Conservation (phyloP, 1,284 basidiomycete genomes). For the Coniophora puteana region DNA sequence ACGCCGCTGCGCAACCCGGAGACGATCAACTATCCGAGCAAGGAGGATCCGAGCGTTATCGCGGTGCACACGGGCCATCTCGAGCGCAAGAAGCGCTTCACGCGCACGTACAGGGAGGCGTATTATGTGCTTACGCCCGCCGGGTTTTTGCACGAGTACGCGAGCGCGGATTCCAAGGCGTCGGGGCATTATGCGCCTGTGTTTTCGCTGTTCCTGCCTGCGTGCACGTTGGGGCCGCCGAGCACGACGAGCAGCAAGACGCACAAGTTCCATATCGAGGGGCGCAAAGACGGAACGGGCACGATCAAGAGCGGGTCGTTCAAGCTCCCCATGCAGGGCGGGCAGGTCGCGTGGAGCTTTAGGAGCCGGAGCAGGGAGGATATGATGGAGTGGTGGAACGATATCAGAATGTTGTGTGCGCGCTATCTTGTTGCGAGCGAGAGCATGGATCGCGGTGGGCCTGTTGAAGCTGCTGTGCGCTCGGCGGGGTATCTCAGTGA, state of each 20-base stretch:
- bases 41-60: conserved; percentile 88
- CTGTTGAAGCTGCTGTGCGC: conserved; percentile 90
- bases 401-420: conserved; percentile 94
- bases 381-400: conserved; percentile 99
- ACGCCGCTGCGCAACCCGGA: conserved; percentile 85
- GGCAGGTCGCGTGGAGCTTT: conserved; percentile 86
- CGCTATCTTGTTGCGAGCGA: conserved; percentile 95
- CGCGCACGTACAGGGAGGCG: conserved; percentile 82
- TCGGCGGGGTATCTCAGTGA: conserved; percentile 83
- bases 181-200: conserved; percentile 65
- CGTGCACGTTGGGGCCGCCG: conserved; percentile 96
- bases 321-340: conserved; percentile 36
- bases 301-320: conserved; percentile 54
- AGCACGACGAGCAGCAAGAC: conserved; percentile 66
- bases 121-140: conserved; percentile 95
- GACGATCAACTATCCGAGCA: conserved; percentile 86
- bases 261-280: conserved; percentile 99
- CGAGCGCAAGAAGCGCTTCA: conserved; percentile 97
- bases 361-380: conserved; percentile 88
- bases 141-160: conserved; percentile 93
- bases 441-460: conserved; percentile 90
- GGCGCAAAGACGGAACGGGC: conserved; percentile 79
- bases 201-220: conserved; percentile 91
- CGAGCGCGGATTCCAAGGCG: conserved; percentile 68
- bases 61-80: conserved; percentile 90